These are phyloP conservation scores for Solanum hybrid DNA, from an alignment of 305 asterid genomes.

Conservation along the genomic window DNA sequence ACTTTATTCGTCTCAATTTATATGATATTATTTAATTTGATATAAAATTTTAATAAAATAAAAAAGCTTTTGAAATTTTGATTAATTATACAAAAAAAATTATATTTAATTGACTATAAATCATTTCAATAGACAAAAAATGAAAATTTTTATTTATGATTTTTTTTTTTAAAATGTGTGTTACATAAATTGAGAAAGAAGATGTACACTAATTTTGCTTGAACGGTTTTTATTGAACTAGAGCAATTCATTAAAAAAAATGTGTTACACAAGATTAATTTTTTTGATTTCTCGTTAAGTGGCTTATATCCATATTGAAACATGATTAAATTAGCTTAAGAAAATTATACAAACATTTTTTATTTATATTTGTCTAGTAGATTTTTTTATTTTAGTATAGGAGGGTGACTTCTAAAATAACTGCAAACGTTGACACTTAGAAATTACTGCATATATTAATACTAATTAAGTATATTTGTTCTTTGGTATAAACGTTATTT, in stretches of 20 bases:
- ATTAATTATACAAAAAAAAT: neutral
- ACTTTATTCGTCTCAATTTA: neutral
- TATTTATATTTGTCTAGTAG: neutral
- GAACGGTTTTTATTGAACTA: neutral
- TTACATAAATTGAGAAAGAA: neutral
- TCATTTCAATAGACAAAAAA: neutral
- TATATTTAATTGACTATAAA: neutral
- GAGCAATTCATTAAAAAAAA: neutral
- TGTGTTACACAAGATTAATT: neutral
- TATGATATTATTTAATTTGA: neutral
- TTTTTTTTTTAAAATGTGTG: too few relatives aligned
- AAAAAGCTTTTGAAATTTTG: neutral
- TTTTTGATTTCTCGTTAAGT: accelerated
- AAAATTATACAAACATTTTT: neutral
- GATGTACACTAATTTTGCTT: neutral
- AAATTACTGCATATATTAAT: neutral
- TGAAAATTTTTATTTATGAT: too few relatives aligned
- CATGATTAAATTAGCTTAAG: accelerated
- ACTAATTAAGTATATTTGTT: neutral
- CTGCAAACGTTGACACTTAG: neutral
- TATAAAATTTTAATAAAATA: neutral
- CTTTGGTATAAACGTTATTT: neutral
- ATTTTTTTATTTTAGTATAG: neutral
- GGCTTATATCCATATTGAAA: neutral
- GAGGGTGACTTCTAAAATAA: neutral